Conservation (phyloP, 2,329 filamentous ascomycete species). For the Colletotrichum paranaense region DNA sequence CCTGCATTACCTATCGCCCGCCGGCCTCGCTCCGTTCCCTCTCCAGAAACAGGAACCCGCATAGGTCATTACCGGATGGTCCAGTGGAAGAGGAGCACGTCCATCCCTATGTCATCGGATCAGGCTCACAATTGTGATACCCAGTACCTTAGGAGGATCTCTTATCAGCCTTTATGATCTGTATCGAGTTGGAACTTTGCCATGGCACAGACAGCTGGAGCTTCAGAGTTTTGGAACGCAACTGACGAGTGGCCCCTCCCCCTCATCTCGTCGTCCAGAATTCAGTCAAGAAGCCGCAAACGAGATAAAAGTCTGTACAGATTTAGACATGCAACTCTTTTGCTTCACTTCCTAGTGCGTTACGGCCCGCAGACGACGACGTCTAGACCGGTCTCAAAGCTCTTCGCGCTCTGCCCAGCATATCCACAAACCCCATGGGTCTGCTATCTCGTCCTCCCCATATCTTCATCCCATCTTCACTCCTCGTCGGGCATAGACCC, state of each 20-base stretch:
- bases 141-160: background rate
- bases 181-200: background rate
- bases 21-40: background rate
- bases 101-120: constrained; percentile 11
- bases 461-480: background rate
- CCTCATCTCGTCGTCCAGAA: background rate
- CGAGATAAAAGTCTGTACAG: background rate
- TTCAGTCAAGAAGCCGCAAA: background rate
- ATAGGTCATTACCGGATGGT: background rate
- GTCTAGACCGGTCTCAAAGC: background rate
- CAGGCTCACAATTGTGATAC: background rate
- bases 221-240: background rate
- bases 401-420: background rate
- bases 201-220: background rate
- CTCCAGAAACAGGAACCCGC: background rate
- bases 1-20: background rate
- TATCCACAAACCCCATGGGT: constrained; percentile 6
- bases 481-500: background rate
- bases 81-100: background rate
- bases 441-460: constrained; percentile 4
- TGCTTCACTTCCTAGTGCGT: background rate
- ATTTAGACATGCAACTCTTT: background rate
- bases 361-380: constrained; percentile 2
- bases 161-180: background rate
- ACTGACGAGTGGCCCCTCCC: background rate